A percentile compares a stretch with the other conserved stretches of the same genome.
Conservation (phyloP, 2,329 filamentous ascomycete genomes). For the Fusarium sp. region DNA sequence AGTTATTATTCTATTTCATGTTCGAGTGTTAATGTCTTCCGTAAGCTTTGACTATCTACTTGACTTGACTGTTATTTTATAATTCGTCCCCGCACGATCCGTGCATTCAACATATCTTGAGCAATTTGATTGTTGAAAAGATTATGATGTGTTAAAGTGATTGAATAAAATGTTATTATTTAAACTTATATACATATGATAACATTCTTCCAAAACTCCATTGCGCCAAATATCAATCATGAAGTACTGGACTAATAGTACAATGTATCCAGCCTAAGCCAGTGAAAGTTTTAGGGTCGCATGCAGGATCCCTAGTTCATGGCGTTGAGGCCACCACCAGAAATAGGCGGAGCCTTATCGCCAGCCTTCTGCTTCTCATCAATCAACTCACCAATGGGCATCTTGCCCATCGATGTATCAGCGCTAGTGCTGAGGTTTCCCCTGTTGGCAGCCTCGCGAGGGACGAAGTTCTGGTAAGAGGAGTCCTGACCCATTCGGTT, state of each 20-base stretch:
- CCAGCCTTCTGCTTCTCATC: conserved; percentile 21
- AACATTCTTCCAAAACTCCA: background rate
- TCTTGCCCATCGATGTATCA: background rate
- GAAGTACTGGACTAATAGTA: background rate
- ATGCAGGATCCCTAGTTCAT: conserved; percentile 6
- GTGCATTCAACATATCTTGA: too few relatives aligned
- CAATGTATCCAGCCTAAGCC: too few relatives aligned
- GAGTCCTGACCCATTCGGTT: background rate
- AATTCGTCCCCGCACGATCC: too few relatives aligned
- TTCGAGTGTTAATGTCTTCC: too few relatives aligned
- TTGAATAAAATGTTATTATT: background rate
- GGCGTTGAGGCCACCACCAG: conserved; percentile 9
- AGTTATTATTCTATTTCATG: too few relatives aligned
- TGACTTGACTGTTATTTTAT: too few relatives aligned
- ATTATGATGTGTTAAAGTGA: too few relatives aligned
- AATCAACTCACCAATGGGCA: background rate
- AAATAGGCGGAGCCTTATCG: conserved; percentile 1
- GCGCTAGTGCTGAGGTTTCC: background rate
- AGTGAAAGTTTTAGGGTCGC: background rate
- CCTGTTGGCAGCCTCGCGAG: conserved; percentile 8
- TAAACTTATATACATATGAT: background rate
- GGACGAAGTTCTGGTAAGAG: conserved; percentile 3
- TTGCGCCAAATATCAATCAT: background rate
- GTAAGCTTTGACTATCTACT: too few relatives aligned
- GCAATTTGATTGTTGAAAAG: too few relatives aligned